Conservation (phyloP, 495 filamentous ascomycete species). For the Penicillium parvum region DNA sequence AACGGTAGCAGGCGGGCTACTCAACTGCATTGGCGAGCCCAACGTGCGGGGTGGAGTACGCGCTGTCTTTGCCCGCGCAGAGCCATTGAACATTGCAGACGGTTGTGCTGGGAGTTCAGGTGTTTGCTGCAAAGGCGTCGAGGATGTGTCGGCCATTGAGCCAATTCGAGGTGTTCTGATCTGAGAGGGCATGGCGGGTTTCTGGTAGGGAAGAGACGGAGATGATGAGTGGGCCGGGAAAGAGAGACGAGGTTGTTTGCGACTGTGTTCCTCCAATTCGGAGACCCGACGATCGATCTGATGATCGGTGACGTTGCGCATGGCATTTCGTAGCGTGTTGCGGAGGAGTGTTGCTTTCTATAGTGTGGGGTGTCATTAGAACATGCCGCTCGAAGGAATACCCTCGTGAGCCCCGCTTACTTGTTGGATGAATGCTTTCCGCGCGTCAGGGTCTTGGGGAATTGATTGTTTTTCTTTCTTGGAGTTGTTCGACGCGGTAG, state of each 20-base stretch:
- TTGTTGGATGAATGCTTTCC: constrained; percentile 43
- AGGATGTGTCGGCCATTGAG: constrained; percentile 16
- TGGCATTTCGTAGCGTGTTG: constrained; percentile 40
- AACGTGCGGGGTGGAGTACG: constrained; percentile 18
- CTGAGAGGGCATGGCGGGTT: constrained; percentile 18
- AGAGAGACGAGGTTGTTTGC: constrained; percentile 36
- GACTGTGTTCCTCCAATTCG: constrained; percentile 43
- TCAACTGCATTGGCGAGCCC: constrained; percentile 37
- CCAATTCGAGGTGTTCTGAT: constrained; percentile 23
- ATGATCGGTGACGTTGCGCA: constrained; percentile 39
- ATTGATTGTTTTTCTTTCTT: constrained; percentile 18
- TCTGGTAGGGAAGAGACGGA: constrained; percentile 13
- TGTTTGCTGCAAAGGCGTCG: constrained; percentile 17
- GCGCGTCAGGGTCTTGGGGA: constrained; percentile 34
- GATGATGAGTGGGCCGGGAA: constrained; percentile 18
- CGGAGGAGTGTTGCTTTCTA: constrained; percentile 45
- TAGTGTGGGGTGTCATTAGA: constrained; percentile 7
- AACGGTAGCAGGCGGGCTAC: constrained; percentile 33
- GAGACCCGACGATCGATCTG: constrained; percentile 44
- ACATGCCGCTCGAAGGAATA: background rate
- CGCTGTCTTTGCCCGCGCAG: constrained; percentile 21
- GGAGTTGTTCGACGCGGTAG: constrained; percentile 7
- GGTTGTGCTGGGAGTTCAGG: constrained; percentile 20
- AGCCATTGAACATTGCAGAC: constrained; percentile 9
- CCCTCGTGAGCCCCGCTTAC: constrained; percentile 21